phyloP scores from a whole-genome alignment of 2,329 filamentous ascomycete species.

The Hypoxylon sp. region DNA sequence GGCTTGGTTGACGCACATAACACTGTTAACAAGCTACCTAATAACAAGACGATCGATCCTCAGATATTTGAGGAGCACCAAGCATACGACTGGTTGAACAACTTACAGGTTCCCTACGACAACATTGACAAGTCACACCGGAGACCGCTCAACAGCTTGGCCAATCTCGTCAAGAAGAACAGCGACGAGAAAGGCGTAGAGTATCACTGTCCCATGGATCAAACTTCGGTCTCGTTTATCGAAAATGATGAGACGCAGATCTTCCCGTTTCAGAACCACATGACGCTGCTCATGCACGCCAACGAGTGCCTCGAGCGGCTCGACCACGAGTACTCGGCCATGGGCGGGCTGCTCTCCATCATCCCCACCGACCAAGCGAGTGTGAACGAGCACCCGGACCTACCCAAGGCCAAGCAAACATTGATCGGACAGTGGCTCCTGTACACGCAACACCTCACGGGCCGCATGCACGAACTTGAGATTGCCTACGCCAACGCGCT shows the following conservation, averaged over 20 bases:
- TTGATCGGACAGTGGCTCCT: slow-evolving; percentile 69
- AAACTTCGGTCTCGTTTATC: slow-evolving; percentile 41
- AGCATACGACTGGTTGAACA: slow-evolving; percentile 68
- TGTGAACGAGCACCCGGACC: slow-evolving; percentile 53
- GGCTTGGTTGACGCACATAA: slow-evolving; percentile 49
- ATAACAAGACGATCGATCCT: background rate
- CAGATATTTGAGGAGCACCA: slow-evolving; percentile 56
- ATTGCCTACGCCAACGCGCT: slow-evolving; percentile 63
- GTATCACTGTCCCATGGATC: slow-evolving; percentile 61
- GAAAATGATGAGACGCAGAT: slow-evolving; percentile 34
- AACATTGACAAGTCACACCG: slow-evolving; percentile 62
- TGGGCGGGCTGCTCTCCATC: slow-evolving; percentile 67
- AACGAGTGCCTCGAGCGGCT: slow-evolving; percentile 70
- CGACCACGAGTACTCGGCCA: slow-evolving; percentile 68
- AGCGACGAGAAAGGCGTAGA: slow-evolving; percentile 56
- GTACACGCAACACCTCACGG: slow-evolving; percentile 64
- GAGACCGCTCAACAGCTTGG: slow-evolving; percentile 59
- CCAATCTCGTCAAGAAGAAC: slow-evolving; percentile 59
- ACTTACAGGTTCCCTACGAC: slow-evolving; percentile 61
- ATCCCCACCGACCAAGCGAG: slow-evolving; percentile 59
- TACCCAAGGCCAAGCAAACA: slow-evolving; percentile 58
- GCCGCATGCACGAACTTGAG: slow-evolving; percentile 69
- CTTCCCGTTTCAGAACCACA: slow-evolving; percentile 60
- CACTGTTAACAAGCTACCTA: background rate
- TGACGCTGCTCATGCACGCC: slow-evolving; percentile 66